These are phyloP conservation scores for Globisporangium recalcitrans DNA, from an alignment of 352 stramenopile genomes.

Conservation along the genomic window DNA sequence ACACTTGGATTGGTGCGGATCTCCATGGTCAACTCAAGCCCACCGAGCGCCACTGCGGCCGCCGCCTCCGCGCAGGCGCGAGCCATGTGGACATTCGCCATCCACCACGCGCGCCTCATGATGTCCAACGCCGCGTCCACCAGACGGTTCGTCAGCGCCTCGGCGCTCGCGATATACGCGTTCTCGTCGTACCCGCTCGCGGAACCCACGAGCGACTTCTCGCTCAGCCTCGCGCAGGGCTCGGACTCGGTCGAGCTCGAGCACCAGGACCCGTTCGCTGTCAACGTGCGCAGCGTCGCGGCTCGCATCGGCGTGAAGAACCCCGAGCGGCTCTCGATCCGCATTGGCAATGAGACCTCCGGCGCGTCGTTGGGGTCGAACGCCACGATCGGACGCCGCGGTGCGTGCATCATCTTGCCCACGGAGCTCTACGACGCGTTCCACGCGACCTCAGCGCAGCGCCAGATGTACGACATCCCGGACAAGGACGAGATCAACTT, in stretches of 20 bases:
- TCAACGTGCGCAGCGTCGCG: constrained; percentile 59
- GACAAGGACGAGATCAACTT: constrained; percentile 78
- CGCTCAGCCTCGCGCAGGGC: constrained; percentile 51
- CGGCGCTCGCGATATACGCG: constrained; percentile 32
- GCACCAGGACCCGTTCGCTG: constrained; percentile 47
- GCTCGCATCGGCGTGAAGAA: constrained; percentile 59
- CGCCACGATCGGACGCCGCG: constrained; percentile 41
- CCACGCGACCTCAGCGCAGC: constrained; percentile 43
- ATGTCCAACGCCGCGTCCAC: constrained; percentile 25
- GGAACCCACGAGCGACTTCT: constrained; percentile 53
- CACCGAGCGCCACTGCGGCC: too few relatives aligned
- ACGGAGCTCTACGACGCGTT: constrained; percentile 80
- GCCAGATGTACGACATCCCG: constrained; percentile 50
- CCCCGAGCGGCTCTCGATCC: constrained; percentile 61
- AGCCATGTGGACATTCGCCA: constrained; percentile 28
- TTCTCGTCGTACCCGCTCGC: constrained; percentile 54
- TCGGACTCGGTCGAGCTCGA: constrained; percentile 52
- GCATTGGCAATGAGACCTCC: constrained; percentile 50
- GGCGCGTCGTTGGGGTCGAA: constrained; percentile 67
- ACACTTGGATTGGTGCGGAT: too few relatives aligned
- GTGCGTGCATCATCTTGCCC: constrained; percentile 67
- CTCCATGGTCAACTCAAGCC: too few relatives aligned
- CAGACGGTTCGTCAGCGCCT: constrained; percentile 29
- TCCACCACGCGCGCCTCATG: constrained; percentile 22
- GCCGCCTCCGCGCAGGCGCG: too few relatives aligned